Conservation (phyloP, 164 flowering plant species). For the grape (Vitis vinifera) region DNA sequence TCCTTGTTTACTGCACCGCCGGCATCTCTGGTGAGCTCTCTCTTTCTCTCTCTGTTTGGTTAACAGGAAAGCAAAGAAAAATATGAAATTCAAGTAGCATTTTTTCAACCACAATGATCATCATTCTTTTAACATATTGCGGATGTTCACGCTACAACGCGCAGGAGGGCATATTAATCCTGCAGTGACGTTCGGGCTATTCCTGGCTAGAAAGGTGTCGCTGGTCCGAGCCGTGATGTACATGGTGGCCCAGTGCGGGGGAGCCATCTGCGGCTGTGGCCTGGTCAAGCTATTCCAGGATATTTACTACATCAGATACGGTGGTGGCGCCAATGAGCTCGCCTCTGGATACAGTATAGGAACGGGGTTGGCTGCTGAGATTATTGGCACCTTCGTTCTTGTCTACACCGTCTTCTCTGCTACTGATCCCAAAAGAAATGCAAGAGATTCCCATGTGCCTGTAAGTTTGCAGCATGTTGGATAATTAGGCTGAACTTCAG, state of each 20-base stretch:
- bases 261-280: conserved; percentile 58
- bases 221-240: conserved; percentile 56
- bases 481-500: too few relatives aligned
- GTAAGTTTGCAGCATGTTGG: conserved; percentile 26
- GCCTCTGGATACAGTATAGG: conserved; percentile 47
- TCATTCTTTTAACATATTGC: background rate
- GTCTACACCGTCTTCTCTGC: conserved; percentile 73
- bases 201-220: conserved; percentile 58
- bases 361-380: conserved; percentile 60
- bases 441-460: conserved; percentile 67
- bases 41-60: background rate
- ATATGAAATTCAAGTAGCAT: too few relatives aligned
- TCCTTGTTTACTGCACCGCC: conserved; percentile 77
- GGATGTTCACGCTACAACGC: background rate
- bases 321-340: conserved; percentile 59
- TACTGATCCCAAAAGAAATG: conserved; percentile 65
- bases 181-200: conserved; percentile 65
- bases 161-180: conserved; percentile 64
- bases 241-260: conserved; percentile 66
- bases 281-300: conserved; percentile 60
- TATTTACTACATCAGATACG: conserved; percentile 32
- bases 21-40: conserved; percentile 54
- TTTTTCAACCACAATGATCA: too few relatives aligned
- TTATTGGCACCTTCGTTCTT: conserved; percentile 61
- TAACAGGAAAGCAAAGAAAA: background rate